A percentile compares a stretch with the other conserved stretches of the same genome.
These are phyloP conservation scores for Phalaenopsis equestris DNA, from an alignment of 106 monocot species.

Conservation along the genomic window DNA sequence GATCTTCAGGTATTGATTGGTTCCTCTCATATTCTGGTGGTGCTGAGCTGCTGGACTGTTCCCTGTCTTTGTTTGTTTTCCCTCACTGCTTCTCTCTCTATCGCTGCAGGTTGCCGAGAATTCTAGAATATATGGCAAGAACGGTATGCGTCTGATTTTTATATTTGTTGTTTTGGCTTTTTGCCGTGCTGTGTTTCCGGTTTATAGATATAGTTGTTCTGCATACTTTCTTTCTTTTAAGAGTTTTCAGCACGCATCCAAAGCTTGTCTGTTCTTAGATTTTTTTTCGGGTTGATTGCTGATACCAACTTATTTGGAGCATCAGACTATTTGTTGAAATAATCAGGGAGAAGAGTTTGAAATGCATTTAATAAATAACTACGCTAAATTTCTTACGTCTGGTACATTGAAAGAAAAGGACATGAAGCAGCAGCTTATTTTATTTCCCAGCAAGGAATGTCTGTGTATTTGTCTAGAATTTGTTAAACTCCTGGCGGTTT, in stretches of 20 bases:
- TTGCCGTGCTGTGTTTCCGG: neutral
- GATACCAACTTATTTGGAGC: too few species aligned
- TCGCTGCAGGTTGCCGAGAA: constrained; percentile 55
- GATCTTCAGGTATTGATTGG: constrained; percentile 56
- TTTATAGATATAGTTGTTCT: neutral
- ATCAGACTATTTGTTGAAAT: too few species aligned
- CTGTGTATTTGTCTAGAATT: too few species aligned
- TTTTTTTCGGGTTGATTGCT: too few species aligned
- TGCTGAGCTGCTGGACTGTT: neutral
- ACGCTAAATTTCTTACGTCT: too few species aligned
- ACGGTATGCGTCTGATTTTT: constrained; percentile 40
- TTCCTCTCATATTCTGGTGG: neutral
- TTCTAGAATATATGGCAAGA: constrained; percentile 60
- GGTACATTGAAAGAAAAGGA: too few species aligned
- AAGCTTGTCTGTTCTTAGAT: neutral
- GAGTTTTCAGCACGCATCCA: neutral
- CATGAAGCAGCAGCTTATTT: too few species aligned
- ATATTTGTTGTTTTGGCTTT: neutral
- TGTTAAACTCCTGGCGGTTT: too few species aligned
- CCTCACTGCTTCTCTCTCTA: neutral
- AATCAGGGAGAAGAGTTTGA: too few species aligned
- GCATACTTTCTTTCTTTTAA: neutral
- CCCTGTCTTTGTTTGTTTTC: neutral
- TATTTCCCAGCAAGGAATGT: too few species aligned
- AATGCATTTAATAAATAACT: too few species aligned